Evolutionary conservation across 1,139 yeast genomes (phyloP), one percentile per base, ranked within the genome.

Genomic region (Protomyces inouyei): DNA sequence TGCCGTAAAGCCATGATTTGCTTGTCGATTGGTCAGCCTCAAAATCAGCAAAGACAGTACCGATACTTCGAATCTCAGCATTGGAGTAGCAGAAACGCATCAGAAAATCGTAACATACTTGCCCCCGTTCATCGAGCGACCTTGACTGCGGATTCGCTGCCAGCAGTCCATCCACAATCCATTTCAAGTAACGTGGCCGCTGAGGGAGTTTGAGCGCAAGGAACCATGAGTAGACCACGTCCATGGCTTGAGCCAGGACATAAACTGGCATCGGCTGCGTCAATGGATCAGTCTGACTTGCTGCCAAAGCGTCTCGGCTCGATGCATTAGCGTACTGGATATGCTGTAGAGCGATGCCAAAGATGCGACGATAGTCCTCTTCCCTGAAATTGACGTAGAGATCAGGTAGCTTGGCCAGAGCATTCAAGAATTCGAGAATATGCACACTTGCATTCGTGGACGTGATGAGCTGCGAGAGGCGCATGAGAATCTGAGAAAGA

Each of bases 301-400:
- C 80, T 52, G 73, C 70, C 40, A 70, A 68, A 48, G 72, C 67
- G 57, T 68, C 71, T 46, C 69, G 70, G 60, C 75, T 68, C 38
- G 72, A 75, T 52, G 87, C 90, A 64, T 82, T 79, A 0, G 91
- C 84, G 71, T 84, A 86, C 71, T 87, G 89, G 65, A 89, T 86
- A 71, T 85, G 87, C 70, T 86, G 86, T 76, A 89, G 87, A 0
- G 92, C 87, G 73, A 89, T 87, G 0, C 89, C 96, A 76, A 89
- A 88, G 0, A 90, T 89, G 59, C 92, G 79, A 70, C 85, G 86
- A 72, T 82, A 87, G 71, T 90, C 96, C 64, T 87, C 95, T 51
- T 81, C 80, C 2, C 89, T 87, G 72, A 89, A 86, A 70, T 86
- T 86, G 0, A 88, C 82, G 0, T 88, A 85, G 64, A 89, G 76